Conservation (phyloP, 768 basidiomycete genomes). For the Hericium coralloides region DNA sequence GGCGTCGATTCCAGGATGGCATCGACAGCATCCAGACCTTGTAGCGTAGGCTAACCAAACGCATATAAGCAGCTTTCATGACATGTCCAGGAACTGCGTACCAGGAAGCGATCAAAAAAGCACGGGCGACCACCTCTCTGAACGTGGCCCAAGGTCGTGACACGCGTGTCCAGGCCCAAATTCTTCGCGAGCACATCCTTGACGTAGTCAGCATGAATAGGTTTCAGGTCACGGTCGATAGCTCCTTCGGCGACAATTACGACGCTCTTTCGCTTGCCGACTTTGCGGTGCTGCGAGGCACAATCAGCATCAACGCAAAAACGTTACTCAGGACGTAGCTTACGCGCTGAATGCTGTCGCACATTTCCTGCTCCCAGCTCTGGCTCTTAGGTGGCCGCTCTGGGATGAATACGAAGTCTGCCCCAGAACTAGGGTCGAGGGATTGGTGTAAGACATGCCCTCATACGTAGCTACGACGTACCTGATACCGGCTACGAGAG, state of each 20-base stretch:
- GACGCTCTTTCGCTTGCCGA: conserved; percentile 96
- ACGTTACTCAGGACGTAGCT: conserved; percentile 16
- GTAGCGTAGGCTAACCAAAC: conserved; percentile 73
- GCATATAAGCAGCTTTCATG: neutral
- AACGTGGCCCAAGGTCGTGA: conserved; percentile 94
- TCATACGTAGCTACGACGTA: conserved; percentile 24
- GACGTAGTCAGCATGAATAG: conserved; percentile 87
- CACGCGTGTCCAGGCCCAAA: conserved; percentile 88
- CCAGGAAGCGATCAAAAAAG: conserved; percentile 87
- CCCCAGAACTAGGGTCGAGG: conserved; percentile 53
- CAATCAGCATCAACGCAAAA: conserved; percentile 1
- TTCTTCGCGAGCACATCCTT: conserved; percentile 82
- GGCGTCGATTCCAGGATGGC: conserved; percentile 81
- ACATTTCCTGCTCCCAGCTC: conserved; percentile 92
- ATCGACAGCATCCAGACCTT: conserved; percentile 90
- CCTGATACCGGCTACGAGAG: conserved; percentile 88
- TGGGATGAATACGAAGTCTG: conserved; percentile 97
- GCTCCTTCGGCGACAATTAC: conserved; percentile 98
- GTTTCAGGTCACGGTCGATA: conserved; percentile 76
- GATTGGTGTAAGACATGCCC: neutral
- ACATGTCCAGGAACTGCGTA: conserved; percentile 25
- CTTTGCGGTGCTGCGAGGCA: conserved; percentile 62
- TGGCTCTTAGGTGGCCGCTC: conserved; percentile 74
- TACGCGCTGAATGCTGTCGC: conserved; percentile 71
- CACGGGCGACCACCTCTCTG: conserved; percentile 94